Conservation (phyloP, 2,329 filamentous ascomycete genomes). For the Tolypocladium ovalisporum region DNA sequence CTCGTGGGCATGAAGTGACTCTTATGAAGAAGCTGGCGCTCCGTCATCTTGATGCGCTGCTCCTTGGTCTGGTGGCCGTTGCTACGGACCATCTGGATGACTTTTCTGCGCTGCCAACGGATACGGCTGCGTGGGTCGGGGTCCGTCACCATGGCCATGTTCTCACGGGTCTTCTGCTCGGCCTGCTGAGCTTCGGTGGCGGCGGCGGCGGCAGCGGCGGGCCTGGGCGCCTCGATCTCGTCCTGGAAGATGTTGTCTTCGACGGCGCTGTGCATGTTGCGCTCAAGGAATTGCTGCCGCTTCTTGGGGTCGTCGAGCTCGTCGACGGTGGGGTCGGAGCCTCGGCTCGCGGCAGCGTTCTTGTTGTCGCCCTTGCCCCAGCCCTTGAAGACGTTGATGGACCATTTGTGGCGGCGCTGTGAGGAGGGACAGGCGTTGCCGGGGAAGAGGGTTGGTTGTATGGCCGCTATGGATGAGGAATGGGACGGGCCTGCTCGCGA, state of each 20-base stretch:
- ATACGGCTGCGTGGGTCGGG: constrained; percentile 62
- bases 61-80: constrained; percentile 42
- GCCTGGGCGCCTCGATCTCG: constrained; percentile 30
- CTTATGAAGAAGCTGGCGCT: constrained; percentile 44
- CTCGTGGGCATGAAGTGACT: constrained; percentile 71
- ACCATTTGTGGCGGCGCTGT: constrained; percentile 31
- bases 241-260: constrained; percentile 55
- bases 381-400: constrained; percentile 26
- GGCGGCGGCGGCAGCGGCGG: constrained; percentile 7
- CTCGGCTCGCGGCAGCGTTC: constrained; percentile 18
- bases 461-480: constrained; percentile 1
- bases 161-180: constrained; percentile 30
- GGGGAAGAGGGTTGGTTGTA: neutral
- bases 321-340: constrained; percentile 11
- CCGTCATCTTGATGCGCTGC: constrained; percentile 56
- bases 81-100: constrained; percentile 62
- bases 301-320: constrained; percentile 32
- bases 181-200: constrained; percentile 11
- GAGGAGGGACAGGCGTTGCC: constrained; percentile 1
- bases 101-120: constrained; percentile 74
- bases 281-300: constrained; percentile 28
- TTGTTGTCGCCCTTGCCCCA: constrained; percentile 20
- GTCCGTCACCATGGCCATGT: constrained; percentile 56
- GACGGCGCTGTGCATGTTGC: constrained; percentile 28
- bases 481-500: constrained; percentile 12